A percentile compares a stretch with the other conserved stretches of the same genome.
phyloP scores from a whole-genome alignment of 441 rosid species.

The Brassica balearica region DNA sequence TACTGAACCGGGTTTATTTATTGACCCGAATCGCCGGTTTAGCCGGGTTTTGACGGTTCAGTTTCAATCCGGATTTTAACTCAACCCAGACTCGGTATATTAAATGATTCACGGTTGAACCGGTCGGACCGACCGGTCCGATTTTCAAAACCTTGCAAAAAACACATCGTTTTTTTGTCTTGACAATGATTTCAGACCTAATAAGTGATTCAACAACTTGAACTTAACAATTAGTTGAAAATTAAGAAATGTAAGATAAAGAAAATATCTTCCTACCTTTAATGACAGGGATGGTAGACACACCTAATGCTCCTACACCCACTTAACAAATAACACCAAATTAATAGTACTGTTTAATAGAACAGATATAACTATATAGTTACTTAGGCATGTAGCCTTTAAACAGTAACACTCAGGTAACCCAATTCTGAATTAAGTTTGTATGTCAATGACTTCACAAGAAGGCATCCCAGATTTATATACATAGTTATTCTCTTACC shows the following conservation, averaged over 20 bases:
- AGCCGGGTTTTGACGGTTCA: too few relatives aligned
- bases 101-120: too few relatives aligned
- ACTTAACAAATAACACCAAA: slow-evolving; percentile 39
- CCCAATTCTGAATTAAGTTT: neutral
- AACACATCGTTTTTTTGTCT: neutral
- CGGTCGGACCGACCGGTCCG: too few relatives aligned
- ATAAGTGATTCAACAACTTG: slow-evolving; percentile 43
- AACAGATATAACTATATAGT: neutral
- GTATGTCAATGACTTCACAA: too few relatives aligned
- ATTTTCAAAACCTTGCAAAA: too few relatives aligned
- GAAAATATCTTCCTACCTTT: slow-evolving; percentile 33
- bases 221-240: slow-evolving; percentile 31
- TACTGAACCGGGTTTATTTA: too few relatives aligned
- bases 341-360: slow-evolving; percentile 33
- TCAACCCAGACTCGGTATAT: too few relatives aligned
- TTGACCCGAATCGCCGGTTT: too few relatives aligned
- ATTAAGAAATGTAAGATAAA: slow-evolving; percentile 5
- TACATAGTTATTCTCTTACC: neutral
- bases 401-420: neutral
- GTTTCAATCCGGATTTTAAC: too few relatives aligned
- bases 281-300: slow-evolving; percentile 41
- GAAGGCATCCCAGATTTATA: neutral
- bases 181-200: slow-evolving; percentile 42
- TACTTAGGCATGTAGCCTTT: slow-evolving; percentile 1
- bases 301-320: slow-evolving; percentile 45